Evolutionary conservation across 2,329 filamentous ascomycete species (phyloP).

Genomic region (Cladophialophora bantiana): DNA sequence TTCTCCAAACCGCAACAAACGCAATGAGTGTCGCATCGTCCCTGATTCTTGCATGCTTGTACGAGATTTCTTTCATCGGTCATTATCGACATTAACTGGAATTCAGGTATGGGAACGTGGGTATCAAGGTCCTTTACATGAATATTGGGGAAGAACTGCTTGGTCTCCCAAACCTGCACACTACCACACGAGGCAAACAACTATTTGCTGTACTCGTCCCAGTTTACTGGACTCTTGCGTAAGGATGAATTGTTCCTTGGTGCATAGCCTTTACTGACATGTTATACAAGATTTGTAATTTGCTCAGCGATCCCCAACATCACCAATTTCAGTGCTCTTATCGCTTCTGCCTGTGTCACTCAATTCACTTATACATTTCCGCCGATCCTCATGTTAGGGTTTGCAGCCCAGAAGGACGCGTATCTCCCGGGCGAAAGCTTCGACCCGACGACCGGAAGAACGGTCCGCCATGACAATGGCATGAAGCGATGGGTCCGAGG

Average conservation of each 20-base stretch:
- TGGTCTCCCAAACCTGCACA: constrained; percentile 47
- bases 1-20: constrained; percentile 42
- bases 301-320: constrained; percentile 63
- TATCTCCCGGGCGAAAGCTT: constrained; percentile 53
- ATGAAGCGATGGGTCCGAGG: constrained; percentile 51
- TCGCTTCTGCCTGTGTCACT: constrained; percentile 49
- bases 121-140: constrained; percentile 53
- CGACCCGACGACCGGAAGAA: constrained; percentile 50
- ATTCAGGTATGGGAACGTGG: constrained; percentile 49
- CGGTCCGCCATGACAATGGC: constrained; percentile 48
- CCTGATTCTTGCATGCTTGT: background rate
- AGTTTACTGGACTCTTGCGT: constrained; percentile 53
- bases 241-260: constrained; percentile 38
- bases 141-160: constrained; percentile 52
- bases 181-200: constrained; percentile 48
- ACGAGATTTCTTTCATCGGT: background rate
- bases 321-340: constrained; percentile 56
- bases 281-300: constrained; percentile 46
- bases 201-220: constrained; percentile 24
- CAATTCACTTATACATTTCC: constrained; percentile 66
- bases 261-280: too few relatives aligned
- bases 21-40: constrained; percentile 11
- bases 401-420: constrained; percentile 54
- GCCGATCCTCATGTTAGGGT: constrained; percentile 57
- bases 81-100: constrained; percentile 39